Conservation (phyloP, 208 protist species). For the Naegleria lovaniensis region DNA sequence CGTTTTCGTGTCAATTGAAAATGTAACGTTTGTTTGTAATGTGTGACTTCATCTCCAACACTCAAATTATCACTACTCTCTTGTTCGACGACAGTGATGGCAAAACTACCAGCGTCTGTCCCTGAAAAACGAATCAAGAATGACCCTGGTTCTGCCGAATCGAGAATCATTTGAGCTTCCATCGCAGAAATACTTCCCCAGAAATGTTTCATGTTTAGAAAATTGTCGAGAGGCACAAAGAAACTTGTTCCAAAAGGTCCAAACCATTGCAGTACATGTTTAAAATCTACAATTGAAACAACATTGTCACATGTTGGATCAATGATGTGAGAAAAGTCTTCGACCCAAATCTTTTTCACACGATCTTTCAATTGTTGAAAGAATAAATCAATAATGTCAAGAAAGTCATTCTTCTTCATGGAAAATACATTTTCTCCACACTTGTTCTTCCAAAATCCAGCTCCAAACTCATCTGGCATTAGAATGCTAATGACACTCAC, state of each 20-base stretch:
- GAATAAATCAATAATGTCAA: not conserved
- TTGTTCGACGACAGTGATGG: not conserved
- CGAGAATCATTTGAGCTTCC: not conserved
- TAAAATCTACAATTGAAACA: not conserved
- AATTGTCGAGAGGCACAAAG: not conserved
- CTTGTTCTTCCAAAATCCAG: not conserved
- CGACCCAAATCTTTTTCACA: not conserved
- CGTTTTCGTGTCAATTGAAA: not conserved
- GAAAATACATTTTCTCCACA: not conserved
- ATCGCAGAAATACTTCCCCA: not conserved
- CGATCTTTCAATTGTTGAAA: not conserved
- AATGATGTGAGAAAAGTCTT: not conserved
- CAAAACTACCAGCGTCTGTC: not conserved
- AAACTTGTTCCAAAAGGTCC: not conserved
- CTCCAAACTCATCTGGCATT: not conserved
- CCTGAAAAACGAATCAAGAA: not conserved
- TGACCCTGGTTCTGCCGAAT: not conserved
- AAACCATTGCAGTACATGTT: not conserved
- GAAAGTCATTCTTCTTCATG: not conserved
- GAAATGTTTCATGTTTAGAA: not conserved
- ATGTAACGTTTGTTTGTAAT: not conserved
- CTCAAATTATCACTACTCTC: not conserved
- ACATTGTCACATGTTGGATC: constrained; percentile 11
- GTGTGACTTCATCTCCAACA: not conserved
- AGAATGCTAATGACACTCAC: not conserved